A percentile compares a stretch with the other conserved stretches of the same genome.
phyloP scores from a whole-genome alignment of 805 yeast species.

The Barnettozyma wickerhamii region DNA sequence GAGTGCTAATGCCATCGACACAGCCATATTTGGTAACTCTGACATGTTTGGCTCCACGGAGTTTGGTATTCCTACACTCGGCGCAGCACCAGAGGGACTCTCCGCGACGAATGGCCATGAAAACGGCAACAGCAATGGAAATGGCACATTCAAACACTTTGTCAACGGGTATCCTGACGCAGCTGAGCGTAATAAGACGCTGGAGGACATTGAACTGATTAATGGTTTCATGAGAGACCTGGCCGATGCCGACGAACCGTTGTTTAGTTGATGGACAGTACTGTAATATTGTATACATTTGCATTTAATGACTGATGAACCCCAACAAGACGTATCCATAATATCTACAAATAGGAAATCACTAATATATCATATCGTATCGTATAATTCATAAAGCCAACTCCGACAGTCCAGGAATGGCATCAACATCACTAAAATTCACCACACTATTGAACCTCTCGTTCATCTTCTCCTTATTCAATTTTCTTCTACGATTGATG shows the following conservation, averaged over 20 bases:
- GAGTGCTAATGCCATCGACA: too few species aligned
- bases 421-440: slow-evolving; percentile 21
- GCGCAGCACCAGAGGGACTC: not conserved
- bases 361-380: too few species aligned
- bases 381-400: slow-evolving; percentile 14
- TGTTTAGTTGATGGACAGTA: too few species aligned
- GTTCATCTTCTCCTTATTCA: slow-evolving; percentile 12
- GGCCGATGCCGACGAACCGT: not conserved
- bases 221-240: not conserved
- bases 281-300: too few species aligned
- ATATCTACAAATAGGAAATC: too few species aligned
- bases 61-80: not conserved
- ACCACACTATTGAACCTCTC: slow-evolving; percentile 10
- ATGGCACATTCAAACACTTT: not conserved
- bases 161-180: not conserved
- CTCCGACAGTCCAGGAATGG: slow-evolving; percentile 22
- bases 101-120: not conserved
- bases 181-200: not conserved
- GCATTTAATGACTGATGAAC: too few species aligned
- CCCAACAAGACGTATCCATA: too few species aligned
- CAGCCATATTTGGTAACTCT: too few species aligned
- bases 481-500: slow-evolving; percentile 42
- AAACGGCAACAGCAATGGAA: not conserved
- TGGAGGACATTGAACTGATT: not conserved
- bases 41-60: too few species aligned